phyloP scores from a whole-genome alignment of 352 stramenopile genomes.

The Globisporangium splendens region DNA sequence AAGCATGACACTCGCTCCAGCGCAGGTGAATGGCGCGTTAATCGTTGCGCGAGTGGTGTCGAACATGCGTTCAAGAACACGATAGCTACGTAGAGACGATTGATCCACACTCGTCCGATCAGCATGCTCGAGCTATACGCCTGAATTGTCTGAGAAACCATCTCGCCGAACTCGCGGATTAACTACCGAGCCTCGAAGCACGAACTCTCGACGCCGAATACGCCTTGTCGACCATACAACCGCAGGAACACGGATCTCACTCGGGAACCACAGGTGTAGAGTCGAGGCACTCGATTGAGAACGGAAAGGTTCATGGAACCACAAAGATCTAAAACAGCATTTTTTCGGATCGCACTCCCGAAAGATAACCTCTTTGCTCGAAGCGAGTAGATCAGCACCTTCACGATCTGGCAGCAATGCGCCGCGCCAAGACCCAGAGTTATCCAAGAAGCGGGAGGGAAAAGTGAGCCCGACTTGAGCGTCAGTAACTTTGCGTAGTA shows the following conservation, averaged over 20 bases:
- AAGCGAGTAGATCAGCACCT: no score
- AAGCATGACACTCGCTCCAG: conserved; percentile 20
- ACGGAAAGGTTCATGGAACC: no score
- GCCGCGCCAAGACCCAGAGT: no score
- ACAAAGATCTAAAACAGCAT: no score
- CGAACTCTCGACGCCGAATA: conserved; percentile 12
- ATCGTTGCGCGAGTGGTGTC: conserved; percentile 17
- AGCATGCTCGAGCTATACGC: conserved; percentile 15
- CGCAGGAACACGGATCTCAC: background rate
- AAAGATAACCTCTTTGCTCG: no score
- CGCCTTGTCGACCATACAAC: conserved; percentile 1
- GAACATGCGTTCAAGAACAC: conserved; percentile 23
- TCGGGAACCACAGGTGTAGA: background rate
- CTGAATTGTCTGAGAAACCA: conserved; percentile 21
- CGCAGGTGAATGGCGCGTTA: conserved; percentile 14
- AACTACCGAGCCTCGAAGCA: conserved; percentile 21
- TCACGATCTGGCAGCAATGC: no score
- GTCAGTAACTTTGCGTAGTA: no score
- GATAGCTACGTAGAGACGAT: conserved; percentile 17
- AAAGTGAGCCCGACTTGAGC: no score
- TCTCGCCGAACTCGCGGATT: conserved; percentile 17
- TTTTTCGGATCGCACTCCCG: no score
- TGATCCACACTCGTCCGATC: conserved; percentile 18
- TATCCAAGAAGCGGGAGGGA: no score
- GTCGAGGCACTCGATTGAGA: background rate